Evolutionary conservation across 495 filamentous ascomycete species (phyloP).

Genomic region (Aspergillus mulundensis): DNA sequence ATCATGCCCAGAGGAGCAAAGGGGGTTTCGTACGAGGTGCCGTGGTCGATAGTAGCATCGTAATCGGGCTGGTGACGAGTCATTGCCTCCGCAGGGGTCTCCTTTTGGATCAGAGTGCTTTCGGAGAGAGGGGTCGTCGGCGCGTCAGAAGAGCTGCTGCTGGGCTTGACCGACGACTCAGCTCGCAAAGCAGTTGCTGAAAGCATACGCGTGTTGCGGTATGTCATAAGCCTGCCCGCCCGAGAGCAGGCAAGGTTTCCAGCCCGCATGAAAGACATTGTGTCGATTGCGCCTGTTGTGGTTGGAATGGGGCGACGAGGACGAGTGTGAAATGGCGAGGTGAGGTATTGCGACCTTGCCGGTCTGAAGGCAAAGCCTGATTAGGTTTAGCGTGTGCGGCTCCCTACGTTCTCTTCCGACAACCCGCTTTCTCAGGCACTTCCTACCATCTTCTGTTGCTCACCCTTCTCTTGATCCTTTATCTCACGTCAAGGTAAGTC

Average conservation of each 20-base stretch:
- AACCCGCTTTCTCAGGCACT: constrained; percentile 38
- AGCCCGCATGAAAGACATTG: constrained; percentile 46
- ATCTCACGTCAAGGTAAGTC: constrained; percentile 36
- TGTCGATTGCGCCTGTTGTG: constrained; percentile 21
- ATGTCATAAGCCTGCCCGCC: constrained; percentile 27
- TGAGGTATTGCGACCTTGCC: constrained; percentile 35
- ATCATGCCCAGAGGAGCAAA: constrained; percentile 2
- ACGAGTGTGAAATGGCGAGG: constrained; percentile 22
- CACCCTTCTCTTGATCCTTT: constrained; percentile 33
- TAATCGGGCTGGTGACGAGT: constrained; percentile 74
- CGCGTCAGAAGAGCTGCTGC: constrained; percentile 31
- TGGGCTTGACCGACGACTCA: constrained; percentile 34
- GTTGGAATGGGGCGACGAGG: constrained; percentile 19
- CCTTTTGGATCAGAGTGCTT: constrained; percentile 50
- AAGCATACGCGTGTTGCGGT: constrained; percentile 36
- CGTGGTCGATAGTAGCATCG: constrained; percentile 69
- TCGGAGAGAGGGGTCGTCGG: constrained; percentile 32
- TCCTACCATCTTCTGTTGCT: constrained; percentile 33
- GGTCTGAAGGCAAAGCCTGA: constrained; percentile 35
- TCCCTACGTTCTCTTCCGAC: constrained; percentile 37
- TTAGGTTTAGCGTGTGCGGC: constrained; percentile 40
- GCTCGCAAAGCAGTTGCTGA: constrained; percentile 24
- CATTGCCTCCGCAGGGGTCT: constrained; percentile 48
- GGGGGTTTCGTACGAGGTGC: constrained; percentile 63
- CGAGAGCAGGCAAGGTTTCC: constrained; percentile 37